Evolutionary conservation across 2,329 filamentous ascomycete species (phyloP).

Genomic region (Penicillium sp.): DNA sequence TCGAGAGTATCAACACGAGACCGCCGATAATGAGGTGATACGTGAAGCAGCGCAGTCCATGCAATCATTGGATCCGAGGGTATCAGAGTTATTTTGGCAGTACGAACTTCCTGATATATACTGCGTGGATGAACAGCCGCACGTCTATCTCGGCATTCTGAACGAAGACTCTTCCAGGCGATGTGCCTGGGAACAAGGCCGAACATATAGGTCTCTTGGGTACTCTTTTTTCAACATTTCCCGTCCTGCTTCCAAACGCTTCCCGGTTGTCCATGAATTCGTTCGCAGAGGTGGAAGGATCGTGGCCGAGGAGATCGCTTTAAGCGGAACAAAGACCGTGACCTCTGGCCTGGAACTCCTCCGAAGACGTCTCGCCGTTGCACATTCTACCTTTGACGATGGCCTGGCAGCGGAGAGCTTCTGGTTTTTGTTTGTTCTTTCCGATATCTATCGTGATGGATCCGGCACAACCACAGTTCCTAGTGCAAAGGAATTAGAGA

Average conservation of each 20-base stretch:
- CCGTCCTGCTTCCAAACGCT: slow-evolving; percentile 18
- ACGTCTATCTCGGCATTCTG: slow-evolving; percentile 59
- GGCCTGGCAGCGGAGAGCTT: slow-evolving; percentile 12
- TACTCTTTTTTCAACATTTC: slow-evolving; percentile 46
- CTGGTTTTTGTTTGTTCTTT: slow-evolving; percentile 32
- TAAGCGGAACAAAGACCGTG: slow-evolving; percentile 19
- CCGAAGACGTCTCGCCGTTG: slow-evolving; percentile 17
- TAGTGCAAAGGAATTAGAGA: slow-evolving; percentile 15
- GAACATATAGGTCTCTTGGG: slow-evolving; percentile 44
- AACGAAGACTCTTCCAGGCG: slow-evolving; percentile 49
- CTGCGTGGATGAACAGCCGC: slow-evolving; percentile 18
- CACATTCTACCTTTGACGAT: slow-evolving; percentile 12
- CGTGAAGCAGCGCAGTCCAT: slow-evolving; percentile 4
- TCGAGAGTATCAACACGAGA: slow-evolving; percentile 29
- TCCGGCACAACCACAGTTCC: slow-evolving; percentile 12
- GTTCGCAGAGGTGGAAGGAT: slow-evolving; percentile 33
- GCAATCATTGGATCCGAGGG: slow-evolving; percentile 40
- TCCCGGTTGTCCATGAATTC: slow-evolving; percentile 26
- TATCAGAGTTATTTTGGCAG: slow-evolving; percentile 46
- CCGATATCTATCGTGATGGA: slow-evolving; percentile 22
- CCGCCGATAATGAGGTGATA: background rate
- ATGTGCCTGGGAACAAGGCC: slow-evolving; percentile 52
- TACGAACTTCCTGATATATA: slow-evolving; percentile 23
- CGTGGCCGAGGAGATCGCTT: slow-evolving; percentile 20
- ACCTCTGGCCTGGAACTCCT: slow-evolving; percentile 15